phyloP scores from a whole-genome alignment of 169 alveolate genomes.

The Perkinsus marinus region DNA sequence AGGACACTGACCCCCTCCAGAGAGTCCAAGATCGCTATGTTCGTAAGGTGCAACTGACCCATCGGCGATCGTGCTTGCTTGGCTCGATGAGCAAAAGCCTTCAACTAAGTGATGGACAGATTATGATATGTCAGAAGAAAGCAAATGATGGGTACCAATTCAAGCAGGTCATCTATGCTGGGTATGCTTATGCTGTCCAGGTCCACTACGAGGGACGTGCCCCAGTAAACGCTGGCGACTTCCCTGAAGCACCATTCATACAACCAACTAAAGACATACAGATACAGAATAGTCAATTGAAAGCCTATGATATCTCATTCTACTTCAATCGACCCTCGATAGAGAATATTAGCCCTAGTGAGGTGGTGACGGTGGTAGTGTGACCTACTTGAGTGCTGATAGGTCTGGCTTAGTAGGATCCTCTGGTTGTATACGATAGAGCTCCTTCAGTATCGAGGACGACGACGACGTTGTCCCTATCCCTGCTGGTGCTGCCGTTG shows the following conservation, averaged over 20 bases:
- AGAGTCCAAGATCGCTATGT: not conserved
- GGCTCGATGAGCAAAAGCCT: not conserved
- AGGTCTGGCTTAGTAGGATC: not conserved
- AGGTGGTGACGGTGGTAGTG: too few relatives aligned
- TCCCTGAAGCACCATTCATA: not conserved
- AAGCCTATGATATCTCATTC: too few relatives aligned
- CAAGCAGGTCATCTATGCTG: not conserved
- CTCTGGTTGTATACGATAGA: not conserved
- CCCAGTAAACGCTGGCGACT: not conserved
- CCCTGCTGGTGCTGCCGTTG: too few relatives aligned
- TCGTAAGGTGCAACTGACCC: not conserved
- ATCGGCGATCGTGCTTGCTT: not conserved
- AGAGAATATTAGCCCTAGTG: too few relatives aligned
- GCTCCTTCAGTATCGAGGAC: not conserved
- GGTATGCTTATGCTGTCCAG: not conserved
- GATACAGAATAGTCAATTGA: too few relatives aligned
- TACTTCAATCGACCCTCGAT: too few relatives aligned
- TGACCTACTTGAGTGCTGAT: not conserved
- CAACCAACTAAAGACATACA: not conserved
- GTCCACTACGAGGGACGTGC: not conserved
- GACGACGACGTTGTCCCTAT: not conserved
- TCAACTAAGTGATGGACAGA: not conserved
- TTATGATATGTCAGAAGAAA: not conserved
- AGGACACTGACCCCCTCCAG: not conserved
- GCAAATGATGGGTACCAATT: not conserved